Base-by-base conservation (phyloP, 192 early-diverging fungal genomes). In the Coemansia sp. region DNA sequence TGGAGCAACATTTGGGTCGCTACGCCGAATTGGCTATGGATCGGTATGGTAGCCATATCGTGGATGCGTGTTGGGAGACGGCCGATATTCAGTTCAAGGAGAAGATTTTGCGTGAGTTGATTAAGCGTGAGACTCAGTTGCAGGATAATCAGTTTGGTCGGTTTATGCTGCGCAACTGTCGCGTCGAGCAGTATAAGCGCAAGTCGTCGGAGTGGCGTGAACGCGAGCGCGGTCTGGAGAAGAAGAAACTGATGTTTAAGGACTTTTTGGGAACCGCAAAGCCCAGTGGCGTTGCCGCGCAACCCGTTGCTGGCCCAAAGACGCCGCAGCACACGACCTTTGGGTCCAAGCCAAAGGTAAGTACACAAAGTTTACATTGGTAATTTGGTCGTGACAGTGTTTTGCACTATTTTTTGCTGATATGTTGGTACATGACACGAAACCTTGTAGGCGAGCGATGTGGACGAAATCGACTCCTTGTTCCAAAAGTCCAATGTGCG, bases 201-300 rank as follows among this genome's bases (percentile, higher is more conserved):
- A 78, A 86, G 69, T 85, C 88, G n/a, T 88, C 90, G 18, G 91
- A 92, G 75, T 96, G 94, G 94, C 85, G 87, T 3, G 89, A 89
- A 78, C 82, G 85, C 66, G 87, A 93, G 78, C 86, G 87, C 80
- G 91, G 91, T 12, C 73, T 88, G 40, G 91, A 94, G 63, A 87
- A 89, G 68, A 90, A 91, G 74, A 82, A 85, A 76, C 89, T 88
- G 15, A 90, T 95, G 91, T 94, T 95, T 70, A 88, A 88, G 72
- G 94, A 93, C 67, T 88, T 94, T 73, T 68, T 93, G 20, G 91
- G 75, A 12, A 87, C 89, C 70, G 72, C 77, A 10, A 75, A 75
- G 71, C 69, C 13, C 8, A 34, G n/a, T 3, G 22, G 8, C 8
- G 31, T 13, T 4, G 8, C 16, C 16, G 44, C 3, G 44, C 44